Percentiles rank a stretch among this genome's conserved stretches.
Conservation (phyloP, 148 eudicot genomes). For the Drosera capensis region DNA sequence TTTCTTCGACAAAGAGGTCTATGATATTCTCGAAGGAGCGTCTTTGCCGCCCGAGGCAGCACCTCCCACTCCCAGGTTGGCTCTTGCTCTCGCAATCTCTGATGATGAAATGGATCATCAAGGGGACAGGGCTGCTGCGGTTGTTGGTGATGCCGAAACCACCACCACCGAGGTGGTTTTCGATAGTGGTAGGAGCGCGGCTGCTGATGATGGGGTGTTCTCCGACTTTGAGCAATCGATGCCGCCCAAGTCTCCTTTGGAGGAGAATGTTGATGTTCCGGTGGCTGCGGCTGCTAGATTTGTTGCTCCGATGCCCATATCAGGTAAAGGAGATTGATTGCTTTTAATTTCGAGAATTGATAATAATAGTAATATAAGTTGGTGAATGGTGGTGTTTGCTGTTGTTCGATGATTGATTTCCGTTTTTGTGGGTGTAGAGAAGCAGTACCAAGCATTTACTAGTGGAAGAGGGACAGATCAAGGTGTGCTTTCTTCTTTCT, state of each 20-base stretch:
- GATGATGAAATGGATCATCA: conserved; percentile 4
- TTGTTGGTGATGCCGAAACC: conserved; percentile 4
- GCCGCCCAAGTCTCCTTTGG: not conserved
- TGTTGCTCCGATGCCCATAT: conserved; percentile 38
- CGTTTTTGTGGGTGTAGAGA: conserved; percentile 12
- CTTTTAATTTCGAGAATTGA: not conserved
- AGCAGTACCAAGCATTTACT: conserved; percentile 25
- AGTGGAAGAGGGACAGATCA: conserved; percentile 10
- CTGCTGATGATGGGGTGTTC: conserved; percentile 52
- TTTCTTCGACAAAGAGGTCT: conserved; percentile 70
- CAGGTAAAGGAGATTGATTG: conserved; percentile 18
- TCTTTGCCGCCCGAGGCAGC: too few species aligned
- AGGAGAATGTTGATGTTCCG: conserved; percentile 7
- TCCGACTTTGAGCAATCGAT: conserved; percentile 33
- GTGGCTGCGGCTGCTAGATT: too few species aligned
- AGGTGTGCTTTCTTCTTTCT: conserved; percentile 19
- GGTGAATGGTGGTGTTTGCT: not conserved
- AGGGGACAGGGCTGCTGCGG: conserved; percentile 12
- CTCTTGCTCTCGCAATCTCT: conserved; percentile 8
- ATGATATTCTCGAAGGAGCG: conserved; percentile 38
- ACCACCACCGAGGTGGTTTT: conserved; percentile 38
- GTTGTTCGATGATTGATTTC: conserved; percentile 2
- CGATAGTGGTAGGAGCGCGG: conserved; percentile 62
- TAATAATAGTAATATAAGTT: not conserved
- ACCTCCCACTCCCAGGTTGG: conserved; percentile 3